Conservation (phyloP, 2,329 filamentous ascomycete genomes). For the Colletotrichum destructivum region DNA sequence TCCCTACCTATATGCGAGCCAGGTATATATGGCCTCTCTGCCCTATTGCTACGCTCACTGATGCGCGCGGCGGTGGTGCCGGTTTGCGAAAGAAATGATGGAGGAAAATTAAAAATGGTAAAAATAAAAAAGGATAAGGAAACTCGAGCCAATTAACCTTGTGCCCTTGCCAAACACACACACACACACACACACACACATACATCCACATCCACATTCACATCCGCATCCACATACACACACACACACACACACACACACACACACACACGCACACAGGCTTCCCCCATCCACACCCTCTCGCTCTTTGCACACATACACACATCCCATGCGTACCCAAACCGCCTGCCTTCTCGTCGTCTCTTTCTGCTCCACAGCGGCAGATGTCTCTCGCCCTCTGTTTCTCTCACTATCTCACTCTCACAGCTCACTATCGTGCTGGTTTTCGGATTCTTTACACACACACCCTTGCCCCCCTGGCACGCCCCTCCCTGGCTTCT, state of each 20-base stretch:
- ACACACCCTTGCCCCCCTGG: conserved; percentile 16
- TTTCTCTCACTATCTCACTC: conserved; percentile 1
- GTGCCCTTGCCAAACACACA: conserved; percentile 40
- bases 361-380: conserved; percentile 40
- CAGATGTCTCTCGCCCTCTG: conserved; percentile 19
- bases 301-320: conserved; percentile 19
- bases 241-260: background rate
- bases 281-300: conserved; percentile 14
- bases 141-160: conserved; percentile 23
- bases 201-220: too few relatives aligned
- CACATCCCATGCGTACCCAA: conserved; percentile 28
- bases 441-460: conserved; percentile 29
- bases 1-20: conserved; percentile 40
- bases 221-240: too few relatives aligned
- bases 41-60: conserved; percentile 39
- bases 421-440: conserved; percentile 16
- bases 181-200: background rate
- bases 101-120: background rate
- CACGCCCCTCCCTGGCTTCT: conserved; percentile 35
- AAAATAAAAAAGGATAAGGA: background rate
- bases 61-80: conserved; percentile 15
- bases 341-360: conserved; percentile 32
- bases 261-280: background rate
- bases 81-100: background rate
- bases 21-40: conserved; percentile 35